These are phyloP conservation scores for Ogataea henricii DNA, from an alignment of 805 yeast genomes.

Conservation along the genomic window DNA sequence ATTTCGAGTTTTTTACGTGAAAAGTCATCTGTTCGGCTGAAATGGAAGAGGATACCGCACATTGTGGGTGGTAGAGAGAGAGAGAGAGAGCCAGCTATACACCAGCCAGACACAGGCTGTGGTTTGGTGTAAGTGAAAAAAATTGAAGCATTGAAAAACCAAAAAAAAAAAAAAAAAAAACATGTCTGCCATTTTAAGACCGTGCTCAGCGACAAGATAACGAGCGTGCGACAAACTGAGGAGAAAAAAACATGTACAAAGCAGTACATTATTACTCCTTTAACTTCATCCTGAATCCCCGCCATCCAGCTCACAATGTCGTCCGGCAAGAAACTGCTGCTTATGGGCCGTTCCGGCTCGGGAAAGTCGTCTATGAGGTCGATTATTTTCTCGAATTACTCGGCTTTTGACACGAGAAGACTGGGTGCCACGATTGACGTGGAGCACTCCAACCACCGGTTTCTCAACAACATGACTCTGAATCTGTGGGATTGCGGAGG, in stretches of 20 bases:
- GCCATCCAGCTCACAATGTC: constrained; percentile 20
- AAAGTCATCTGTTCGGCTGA: constrained; percentile 9
- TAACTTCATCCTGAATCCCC: neutral
- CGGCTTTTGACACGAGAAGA: constrained; percentile 94
- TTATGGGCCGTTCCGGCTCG: constrained; percentile 93
- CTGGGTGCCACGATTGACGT: constrained; percentile 97
- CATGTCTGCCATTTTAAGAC: neutral
- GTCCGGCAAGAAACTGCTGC: constrained; percentile 58
- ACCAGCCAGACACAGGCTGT: no score
- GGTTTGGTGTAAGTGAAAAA: no score
- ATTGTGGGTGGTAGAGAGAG: no score
- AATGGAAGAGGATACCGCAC: constrained; percentile 59
- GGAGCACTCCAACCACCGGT: constrained; percentile 93
- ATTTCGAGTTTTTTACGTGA: constrained; percentile 6
- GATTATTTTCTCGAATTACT: constrained; percentile 91
- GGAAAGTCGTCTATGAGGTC: constrained; percentile 98
- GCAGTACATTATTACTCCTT: neutral
- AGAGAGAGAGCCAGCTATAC: no score
- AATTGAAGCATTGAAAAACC: no score
- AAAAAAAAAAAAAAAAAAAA: no score
- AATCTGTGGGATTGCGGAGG: constrained; percentile 99
- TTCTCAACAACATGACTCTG: constrained; percentile 91
- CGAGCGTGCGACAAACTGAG: neutral
- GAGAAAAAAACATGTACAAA: neutral
- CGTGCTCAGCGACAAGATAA: neutral